Evolutionary conservation across 257 asterid species (phyloP).

Genomic region (Gynochthodes officinalis): DNA sequence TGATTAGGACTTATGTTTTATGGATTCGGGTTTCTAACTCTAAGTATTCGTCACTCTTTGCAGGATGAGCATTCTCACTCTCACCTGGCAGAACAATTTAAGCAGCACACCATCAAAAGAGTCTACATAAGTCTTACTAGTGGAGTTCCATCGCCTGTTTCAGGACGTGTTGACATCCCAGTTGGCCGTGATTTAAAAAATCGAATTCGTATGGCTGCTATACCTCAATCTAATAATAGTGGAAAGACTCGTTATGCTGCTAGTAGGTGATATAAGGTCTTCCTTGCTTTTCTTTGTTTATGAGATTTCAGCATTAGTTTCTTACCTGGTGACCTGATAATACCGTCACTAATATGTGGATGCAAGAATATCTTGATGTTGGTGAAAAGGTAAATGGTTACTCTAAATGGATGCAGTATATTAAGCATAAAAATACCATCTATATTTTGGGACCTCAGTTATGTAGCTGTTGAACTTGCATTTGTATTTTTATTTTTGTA

Average conservation of each 20-base stretch:
- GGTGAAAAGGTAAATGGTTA: not conserved
- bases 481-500: not conserved
- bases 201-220: constrained; percentile 79
- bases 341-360: not conserved
- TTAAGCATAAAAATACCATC: not conserved
- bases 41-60: too few relatives aligned
- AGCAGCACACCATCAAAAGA: constrained; percentile 72
- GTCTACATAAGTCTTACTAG: constrained; percentile 77
- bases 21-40: constrained; percentile 2
- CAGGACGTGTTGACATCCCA: constrained; percentile 69
- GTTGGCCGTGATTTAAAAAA: constrained; percentile 83
- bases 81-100: constrained; percentile 80
- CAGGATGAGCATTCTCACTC: constrained; percentile 83
- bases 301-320: not conserved
- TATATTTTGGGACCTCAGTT: not conserved
- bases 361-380: not conserved
- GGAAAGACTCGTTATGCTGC: constrained; percentile 81
- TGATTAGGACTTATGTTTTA: not conserved
- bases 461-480: not conserved
- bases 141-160: constrained; percentile 68
- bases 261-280: constrained; percentile 64
- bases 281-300: constrained; percentile 20
- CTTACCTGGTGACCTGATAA: not conserved
- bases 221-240: constrained; percentile 48
- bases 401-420: not conserved